A percentile compares a stretch with the other conserved stretches of the same genome.
Conservation (phyloP, 176 grass and related monocot species). For the Sorghum bicolor region DNA sequence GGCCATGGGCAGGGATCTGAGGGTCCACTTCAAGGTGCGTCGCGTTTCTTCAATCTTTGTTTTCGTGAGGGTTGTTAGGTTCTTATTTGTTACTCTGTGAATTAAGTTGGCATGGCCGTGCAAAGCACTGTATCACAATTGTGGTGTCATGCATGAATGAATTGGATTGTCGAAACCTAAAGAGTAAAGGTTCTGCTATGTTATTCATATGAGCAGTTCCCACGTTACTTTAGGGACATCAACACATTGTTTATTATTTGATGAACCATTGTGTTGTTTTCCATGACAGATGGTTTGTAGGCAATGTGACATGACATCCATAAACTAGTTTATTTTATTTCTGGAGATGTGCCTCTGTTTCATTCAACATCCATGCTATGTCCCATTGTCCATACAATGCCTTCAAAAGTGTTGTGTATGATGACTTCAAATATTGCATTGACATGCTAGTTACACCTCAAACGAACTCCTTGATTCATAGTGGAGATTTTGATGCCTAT, state of each 20-base stretch:
- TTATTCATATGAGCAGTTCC: constrained; percentile 4
- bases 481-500: background rate
- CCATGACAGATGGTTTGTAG: background rate
- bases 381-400: background rate
- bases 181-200: too few relatives aligned
- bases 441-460: background rate
- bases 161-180: too few relatives aligned
- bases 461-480: background rate
- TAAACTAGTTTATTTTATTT: background rate
- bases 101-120: background rate
- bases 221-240: constrained; percentile 29
- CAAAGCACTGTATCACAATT: background rate
- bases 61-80: background rate
- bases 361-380: background rate
- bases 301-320: constrained; percentile 15
- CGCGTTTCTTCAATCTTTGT: constrained; percentile 1
- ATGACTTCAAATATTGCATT: background rate
- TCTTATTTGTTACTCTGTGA: background rate
- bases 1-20: constrained; percentile 78
- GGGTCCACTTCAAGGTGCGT: constrained; percentile 86
- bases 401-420: background rate
- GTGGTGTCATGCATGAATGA: background rate
- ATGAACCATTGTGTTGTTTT: background rate
- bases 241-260: background rate
- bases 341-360: background rate